Evolutionary conservation across 106 monocot genomes (phyloP).

Genomic region (Dendrobium nobile): DNA sequence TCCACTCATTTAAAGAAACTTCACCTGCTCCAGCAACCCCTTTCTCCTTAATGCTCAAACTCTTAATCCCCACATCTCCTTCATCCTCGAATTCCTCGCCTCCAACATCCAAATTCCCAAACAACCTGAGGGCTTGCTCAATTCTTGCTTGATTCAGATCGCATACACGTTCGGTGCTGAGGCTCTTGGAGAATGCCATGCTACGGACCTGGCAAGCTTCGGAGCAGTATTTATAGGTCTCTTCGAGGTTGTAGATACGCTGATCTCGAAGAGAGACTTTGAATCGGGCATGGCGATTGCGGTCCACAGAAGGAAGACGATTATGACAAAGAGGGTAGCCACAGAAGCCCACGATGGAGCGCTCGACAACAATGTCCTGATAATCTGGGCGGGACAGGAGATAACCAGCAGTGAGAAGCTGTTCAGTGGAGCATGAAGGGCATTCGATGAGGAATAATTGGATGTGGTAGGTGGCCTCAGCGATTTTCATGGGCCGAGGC

Average conservation of each 20-base stretch:
- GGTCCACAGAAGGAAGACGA: conserved; percentile 12
- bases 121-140: conserved; percentile 27
- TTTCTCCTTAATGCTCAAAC: conserved; percentile 61
- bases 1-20: conserved; percentile 55
- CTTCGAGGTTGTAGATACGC: conserved; percentile 78
- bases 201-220: conserved; percentile 52
- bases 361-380: conserved; percentile 73
- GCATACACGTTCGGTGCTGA: conserved; percentile 24
- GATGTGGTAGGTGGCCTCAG: conserved; percentile 38
- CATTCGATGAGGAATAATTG: conserved; percentile 54
- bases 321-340: conserved; percentile 66
- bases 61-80: conserved; percentile 14
- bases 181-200: conserved; percentile 27
- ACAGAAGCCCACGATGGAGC: conserved; percentile 57
- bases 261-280: conserved; percentile 75
- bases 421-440: conserved; percentile 23
- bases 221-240: conserved; percentile 67
- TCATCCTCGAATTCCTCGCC: conserved; percentile 3
- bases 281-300: conserved; percentile 33
- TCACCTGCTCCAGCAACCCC: conserved; percentile 19
- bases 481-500: conserved; percentile 6
- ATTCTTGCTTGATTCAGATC: conserved; percentile 22
- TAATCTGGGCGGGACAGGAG: conserved; percentile 72
- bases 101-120: conserved; percentile 14
- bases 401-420: conserved; percentile 43